A percentile compares a stretch with the other conserved stretches of the same genome.
Evolutionary conservation across 495 filamentous ascomycete genomes (phyloP).

Genomic region (Pyrenula aspistea): DNA sequence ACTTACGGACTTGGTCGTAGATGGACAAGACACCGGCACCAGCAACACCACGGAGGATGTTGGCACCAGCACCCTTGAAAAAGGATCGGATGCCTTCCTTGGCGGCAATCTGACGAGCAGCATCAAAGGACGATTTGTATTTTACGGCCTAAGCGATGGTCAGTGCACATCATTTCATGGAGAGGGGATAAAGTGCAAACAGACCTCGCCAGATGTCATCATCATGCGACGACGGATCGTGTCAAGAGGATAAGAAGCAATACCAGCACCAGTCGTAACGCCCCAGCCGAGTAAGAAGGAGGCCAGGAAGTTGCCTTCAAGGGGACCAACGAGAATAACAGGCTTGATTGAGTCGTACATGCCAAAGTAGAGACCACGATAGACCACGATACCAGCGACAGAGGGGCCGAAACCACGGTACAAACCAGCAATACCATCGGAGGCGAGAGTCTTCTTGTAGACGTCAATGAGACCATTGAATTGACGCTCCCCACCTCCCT

Average conservation of each 20-base stretch:
- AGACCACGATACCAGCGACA: slow-evolving; percentile 95
- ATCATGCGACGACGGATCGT: slow-evolving; percentile 99
- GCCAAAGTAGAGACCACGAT: slow-evolving; percentile 99
- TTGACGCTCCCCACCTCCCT: slow-evolving; percentile 85
- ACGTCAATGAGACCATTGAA: slow-evolving; percentile 99
- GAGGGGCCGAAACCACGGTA: slow-evolving; percentile 99
- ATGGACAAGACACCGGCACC: slow-evolving; percentile 99
- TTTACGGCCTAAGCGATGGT: slow-evolving; percentile 70
- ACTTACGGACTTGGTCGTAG: slow-evolving; percentile 80
- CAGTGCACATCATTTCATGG: slow-evolving; percentile 1
- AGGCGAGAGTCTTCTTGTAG: slow-evolving; percentile 99
- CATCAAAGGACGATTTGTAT: slow-evolving; percentile 92
- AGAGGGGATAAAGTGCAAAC: slow-evolving; percentile 11
- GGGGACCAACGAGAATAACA: slow-evolving; percentile 79
- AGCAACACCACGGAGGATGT: slow-evolving; percentile 99
- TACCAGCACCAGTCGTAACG: slow-evolving; percentile 99
- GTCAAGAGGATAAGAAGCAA: slow-evolving; percentile 98
- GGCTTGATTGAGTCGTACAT: slow-evolving; percentile 99
- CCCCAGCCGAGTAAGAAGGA: slow-evolving; percentile 97
- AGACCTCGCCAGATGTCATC: slow-evolving; percentile 85
- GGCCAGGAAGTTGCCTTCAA: slow-evolving; percentile 97
- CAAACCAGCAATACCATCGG: slow-evolving; percentile 96
- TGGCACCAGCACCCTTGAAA: slow-evolving; percentile 99
- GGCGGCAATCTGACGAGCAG: slow-evolving; percentile 88
- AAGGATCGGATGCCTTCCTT: slow-evolving; percentile 94